Percentiles rank a stretch among this genome's conserved stretches.
Conservation (phyloP, 2,329 filamentous ascomycete species). For the Dothideomycetes sp. region DNA sequence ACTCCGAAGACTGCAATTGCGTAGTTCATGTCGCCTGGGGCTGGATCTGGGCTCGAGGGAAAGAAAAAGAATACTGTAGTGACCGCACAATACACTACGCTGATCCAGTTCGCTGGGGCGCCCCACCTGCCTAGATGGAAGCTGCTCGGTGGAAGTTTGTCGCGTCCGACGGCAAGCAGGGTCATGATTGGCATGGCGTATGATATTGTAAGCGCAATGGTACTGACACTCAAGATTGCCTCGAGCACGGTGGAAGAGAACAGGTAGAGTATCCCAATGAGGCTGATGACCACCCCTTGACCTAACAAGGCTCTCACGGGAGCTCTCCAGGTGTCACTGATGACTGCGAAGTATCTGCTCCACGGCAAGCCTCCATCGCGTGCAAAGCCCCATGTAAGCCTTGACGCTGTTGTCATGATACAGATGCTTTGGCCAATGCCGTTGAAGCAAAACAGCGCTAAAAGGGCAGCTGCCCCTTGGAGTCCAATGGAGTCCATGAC, state of each 20-base stretch:
- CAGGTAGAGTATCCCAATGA: conserved; percentile 40
- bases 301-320: conserved; percentile 42
- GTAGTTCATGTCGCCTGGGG: conserved; percentile 44
- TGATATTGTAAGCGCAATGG: conserved; percentile 30
- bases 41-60: conserved; percentile 34
- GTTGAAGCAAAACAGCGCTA: conserved; percentile 45
- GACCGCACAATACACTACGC: conserved; percentile 40
- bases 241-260: conserved; percentile 30
- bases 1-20: conserved; percentile 47
- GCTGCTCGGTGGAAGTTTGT: conserved; percentile 36
- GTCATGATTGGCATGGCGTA: conserved; percentile 29
- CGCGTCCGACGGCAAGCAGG: conserved; percentile 36
- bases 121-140: conserved; percentile 33
- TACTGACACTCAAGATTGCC: conserved; percentile 31
- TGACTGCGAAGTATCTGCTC: conserved; percentile 19
- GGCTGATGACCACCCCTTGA: conserved; percentile 35
- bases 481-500: conserved; percentile 42
- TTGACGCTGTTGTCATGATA: conserved; percentile 30
- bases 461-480: conserved; percentile 32
- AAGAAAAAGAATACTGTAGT: conserved; percentile 48
- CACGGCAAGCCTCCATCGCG: conserved; percentile 17
- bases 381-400: conserved; percentile 18
- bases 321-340: conserved; percentile 40
- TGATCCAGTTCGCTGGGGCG: conserved; percentile 26
- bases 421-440: conserved; percentile 43